phyloP scores from a whole-genome alignment of 2,329 filamentous ascomycete genomes.

The Coniella vitis region DNA sequence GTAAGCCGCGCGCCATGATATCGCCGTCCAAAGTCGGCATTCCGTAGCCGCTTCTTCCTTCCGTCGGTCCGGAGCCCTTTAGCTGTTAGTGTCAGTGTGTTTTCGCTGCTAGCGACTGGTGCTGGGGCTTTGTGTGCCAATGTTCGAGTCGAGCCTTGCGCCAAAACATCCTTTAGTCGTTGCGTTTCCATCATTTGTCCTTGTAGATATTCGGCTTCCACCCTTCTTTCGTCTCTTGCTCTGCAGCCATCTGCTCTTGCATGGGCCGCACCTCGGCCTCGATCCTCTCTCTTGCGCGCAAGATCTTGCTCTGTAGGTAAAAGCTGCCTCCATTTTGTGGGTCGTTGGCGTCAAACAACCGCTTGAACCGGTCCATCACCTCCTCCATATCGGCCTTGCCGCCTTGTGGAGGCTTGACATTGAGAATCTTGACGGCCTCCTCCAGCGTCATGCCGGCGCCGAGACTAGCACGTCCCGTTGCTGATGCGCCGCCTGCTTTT shows the following conservation, averaged over 20 bases:
- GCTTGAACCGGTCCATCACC: slow-evolving; percentile 84
- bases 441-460: slow-evolving; percentile 80
- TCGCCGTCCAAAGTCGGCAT: neutral
- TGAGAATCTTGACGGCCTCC: slow-evolving; percentile 94
- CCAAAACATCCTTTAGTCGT: neutral
- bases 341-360: slow-evolving; percentile 88
- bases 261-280: slow-evolving; percentile 76
- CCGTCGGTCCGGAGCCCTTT: too few species aligned
- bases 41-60: too few species aligned
- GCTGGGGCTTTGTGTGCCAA: neutral
- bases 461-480: slow-evolving; percentile 35
- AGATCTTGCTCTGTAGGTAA: slow-evolving; percentile 94
- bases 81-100: too few species aligned
- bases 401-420: slow-evolving; percentile 80
- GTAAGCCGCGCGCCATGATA: neutral
- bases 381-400: slow-evolving; percentile 73
- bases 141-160: neutral
- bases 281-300: slow-evolving; percentile 85
- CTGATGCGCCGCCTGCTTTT: slow-evolving; percentile 41
- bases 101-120: too few species aligned
- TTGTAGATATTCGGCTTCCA: slow-evolving; percentile 96
- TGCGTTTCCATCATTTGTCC: slow-evolving; percentile 50
- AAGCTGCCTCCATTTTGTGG: slow-evolving; percentile 95
- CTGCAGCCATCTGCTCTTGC: slow-evolving; percentile 62
- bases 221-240: slow-evolving; percentile 74